phyloP scores from a whole-genome alignment of 345 rosid genomes.

The rapeseed (Brassica napus) region Da-Ae NC_063452.1:1315001-1315500 shows the following conservation, averaged over 20 bases:
- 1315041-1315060: conserved; percentile 21
- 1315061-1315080: conserved; percentile 36
- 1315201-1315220: conserved; percentile 35
- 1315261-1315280: conserved; percentile 18
- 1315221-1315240: conserved; percentile 38
- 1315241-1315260: conserved; percentile 32
- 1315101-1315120: conserved; percentile 26
- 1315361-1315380: conserved; percentile 25
- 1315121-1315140: conserved; percentile 10
- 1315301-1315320: conserved; percentile 27
- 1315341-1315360: conserved; percentile 34
- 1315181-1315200: conserved; percentile 36
- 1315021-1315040: conserved; percentile 10
- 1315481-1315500: not conserved
- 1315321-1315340: conserved; percentile 29
- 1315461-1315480: not conserved
- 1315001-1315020: conserved; percentile 12
- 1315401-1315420: conserved; percentile 14
- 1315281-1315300: conserved; percentile 22
- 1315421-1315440: not conserved
- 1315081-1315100: conserved; percentile 36
- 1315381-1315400: conserved; percentile 22
- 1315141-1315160: conserved; percentile 7
- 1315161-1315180: conserved; percentile 18
- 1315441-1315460: not conserved